These are phyloP conservation scores for Diplocarpon rosae DNA, from an alignment of 2,329 filamentous ascomycete species.

Conservation along the genomic window DNA sequence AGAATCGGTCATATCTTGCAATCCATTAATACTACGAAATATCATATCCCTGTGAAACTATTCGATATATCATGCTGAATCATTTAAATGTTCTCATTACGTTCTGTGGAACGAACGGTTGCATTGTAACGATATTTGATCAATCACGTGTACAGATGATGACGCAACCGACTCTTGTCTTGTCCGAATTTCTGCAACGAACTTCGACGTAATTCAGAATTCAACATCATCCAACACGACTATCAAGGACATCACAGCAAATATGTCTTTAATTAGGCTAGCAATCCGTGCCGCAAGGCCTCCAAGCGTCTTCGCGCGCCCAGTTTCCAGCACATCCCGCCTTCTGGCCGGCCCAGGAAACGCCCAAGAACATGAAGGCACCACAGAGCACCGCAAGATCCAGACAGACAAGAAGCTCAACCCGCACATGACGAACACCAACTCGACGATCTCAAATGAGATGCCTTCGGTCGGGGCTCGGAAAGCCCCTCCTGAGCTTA, in stretches of 20 bases:
- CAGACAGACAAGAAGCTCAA: slow-evolving; percentile 48
- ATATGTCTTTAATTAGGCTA: slow-evolving; percentile 20
- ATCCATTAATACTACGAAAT: no score
- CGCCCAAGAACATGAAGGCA: slow-evolving; percentile 36
- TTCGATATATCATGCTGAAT: no score
- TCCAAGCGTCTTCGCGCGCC: slow-evolving; percentile 17
- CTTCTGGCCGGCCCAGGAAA: slow-evolving; percentile 22
- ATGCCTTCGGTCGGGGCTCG: slow-evolving; percentile 48
- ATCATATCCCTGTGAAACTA: no score
- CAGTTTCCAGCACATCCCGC: slow-evolving; percentile 16
- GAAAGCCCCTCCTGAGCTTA: slow-evolving; percentile 46
- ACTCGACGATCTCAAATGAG: slow-evolving; percentile 50
- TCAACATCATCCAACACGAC: background rate
- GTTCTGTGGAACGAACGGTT: no score
- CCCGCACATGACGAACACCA: slow-evolving; percentile 53
- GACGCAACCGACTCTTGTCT: slow-evolving; percentile 8
- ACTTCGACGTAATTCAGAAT: background rate
- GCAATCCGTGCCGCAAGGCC: slow-evolving; percentile 16
- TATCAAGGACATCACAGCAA: background rate
- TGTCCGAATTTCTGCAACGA: slow-evolving; percentile 1
- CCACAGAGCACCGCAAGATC: slow-evolving; percentile 41
- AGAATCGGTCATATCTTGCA: no score
- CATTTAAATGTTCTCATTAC: no score
- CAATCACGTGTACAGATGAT: slow-evolving; percentile 4
- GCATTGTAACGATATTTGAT: no score